phyloP scores from a whole-genome alignment of 129 eudicot genomes.

The Dittrichia graveolens region DNA sequence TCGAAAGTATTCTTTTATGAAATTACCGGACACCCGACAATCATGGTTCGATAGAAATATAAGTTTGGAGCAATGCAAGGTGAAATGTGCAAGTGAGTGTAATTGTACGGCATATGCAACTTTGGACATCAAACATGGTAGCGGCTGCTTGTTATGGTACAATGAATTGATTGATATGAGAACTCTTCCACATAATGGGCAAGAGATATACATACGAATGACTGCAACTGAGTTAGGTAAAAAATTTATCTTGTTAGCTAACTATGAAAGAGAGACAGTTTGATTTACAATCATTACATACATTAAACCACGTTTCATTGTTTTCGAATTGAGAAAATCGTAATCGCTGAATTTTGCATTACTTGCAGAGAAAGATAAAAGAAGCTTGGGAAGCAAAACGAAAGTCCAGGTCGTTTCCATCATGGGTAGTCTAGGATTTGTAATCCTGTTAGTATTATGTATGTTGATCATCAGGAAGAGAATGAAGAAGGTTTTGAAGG shows the following conservation, averaged over 20 bases:
- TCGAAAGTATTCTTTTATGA: slow-evolving; percentile 22
- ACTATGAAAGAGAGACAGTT: neutral
- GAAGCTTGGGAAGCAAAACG: neutral
- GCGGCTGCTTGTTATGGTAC: slow-evolving; percentile 55
- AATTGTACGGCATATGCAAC: slow-evolving; percentile 50
- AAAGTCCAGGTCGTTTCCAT: slow-evolving; percentile 3
- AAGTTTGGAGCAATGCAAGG: slow-evolving; percentile 41
- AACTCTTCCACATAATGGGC: slow-evolving; percentile 8
- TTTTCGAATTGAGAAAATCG: neutral
- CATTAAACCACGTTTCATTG: neutral
- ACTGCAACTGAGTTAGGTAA: slow-evolving; percentile 39
- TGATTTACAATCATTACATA: neutral
- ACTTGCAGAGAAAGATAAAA: slow-evolving; percentile 12
- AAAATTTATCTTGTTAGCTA: neutral
- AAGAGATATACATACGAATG: slow-evolving; percentile 20
- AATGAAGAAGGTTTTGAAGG: neutral
- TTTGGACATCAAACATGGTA: slow-evolving; percentile 34
- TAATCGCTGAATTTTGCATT: neutral
- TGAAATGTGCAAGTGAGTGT: slow-evolving; percentile 46
- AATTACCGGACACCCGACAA: slow-evolving; percentile 41
- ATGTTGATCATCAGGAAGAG: neutral
- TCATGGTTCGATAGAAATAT: slow-evolving; percentile 30
- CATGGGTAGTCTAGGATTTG: neutral
- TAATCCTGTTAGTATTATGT: neutral
- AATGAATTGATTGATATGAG: slow-evolving; percentile 43